Conservation (phyloP, 2,329 filamentous ascomycete genomes). For the Alternaria triticimaculans region DNA sequence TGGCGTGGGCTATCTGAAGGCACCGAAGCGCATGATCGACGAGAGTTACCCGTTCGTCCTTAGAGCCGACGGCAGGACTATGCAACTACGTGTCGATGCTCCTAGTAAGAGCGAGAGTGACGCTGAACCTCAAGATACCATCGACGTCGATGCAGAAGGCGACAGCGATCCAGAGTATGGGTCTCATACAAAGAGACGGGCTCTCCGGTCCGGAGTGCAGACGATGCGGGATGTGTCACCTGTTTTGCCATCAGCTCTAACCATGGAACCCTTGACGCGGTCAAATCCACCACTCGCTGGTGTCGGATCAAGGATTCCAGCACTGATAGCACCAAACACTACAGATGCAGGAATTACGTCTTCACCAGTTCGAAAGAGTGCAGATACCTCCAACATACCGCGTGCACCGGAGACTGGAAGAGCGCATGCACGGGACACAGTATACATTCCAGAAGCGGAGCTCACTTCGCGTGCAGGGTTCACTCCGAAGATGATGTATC, state of each 20-base stretch:
- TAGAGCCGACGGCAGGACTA: background rate
- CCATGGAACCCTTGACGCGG: background rate
- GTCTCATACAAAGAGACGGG: constrained; percentile 9
- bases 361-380: background rate
- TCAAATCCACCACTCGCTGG: background rate
- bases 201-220: background rate
- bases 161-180: constrained; percentile 8
- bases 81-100: background rate
- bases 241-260: background rate
- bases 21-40: constrained; percentile 33
- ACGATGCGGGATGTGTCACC: background rate
- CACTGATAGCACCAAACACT: background rate
- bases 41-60: constrained; percentile 17
- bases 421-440: background rate
- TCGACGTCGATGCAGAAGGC: constrained; percentile 12
- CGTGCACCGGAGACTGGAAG: background rate
- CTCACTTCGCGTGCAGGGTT: background rate
- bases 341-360: background rate
- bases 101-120: background rate
- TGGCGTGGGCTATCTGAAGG: constrained; percentile 29
- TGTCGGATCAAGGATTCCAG: background rate
- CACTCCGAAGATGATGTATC: background rate
- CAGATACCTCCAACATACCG: background rate
- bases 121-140: background rate
- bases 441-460: background rate